Conservation (phyloP, 495 filamentous ascomycete species). For the Podospora anserina region DNA sequence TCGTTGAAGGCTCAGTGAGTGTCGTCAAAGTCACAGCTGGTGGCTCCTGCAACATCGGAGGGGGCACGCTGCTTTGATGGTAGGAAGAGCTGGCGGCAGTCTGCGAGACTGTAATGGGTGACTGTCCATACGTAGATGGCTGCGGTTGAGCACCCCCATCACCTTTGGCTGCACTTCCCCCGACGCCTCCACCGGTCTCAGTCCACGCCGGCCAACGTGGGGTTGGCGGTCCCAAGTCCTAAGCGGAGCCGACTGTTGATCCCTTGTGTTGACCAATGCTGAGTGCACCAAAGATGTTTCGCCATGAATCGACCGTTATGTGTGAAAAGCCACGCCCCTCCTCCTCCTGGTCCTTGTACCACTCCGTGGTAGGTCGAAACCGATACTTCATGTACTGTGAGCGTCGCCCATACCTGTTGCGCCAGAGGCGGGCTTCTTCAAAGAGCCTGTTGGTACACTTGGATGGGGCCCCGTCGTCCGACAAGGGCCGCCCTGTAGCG, state of each 20-base stretch:
- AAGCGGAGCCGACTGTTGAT: background rate
- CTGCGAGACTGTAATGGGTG: background rate
- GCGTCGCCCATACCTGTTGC: conserved; percentile 4
- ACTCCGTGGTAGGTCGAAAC: conserved; percentile 41
- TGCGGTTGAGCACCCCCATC: background rate
- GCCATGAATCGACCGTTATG: conserved; percentile 37
- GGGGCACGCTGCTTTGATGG: no score
- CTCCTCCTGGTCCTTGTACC: conserved; percentile 41
- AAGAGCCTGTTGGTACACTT: conserved; percentile 42
- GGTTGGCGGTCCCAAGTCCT: conserved; percentile 9
- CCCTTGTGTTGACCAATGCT: conserved; percentile 17
- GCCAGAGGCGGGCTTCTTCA: conserved; percentile 33
- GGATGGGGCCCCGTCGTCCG: conserved; percentile 13
- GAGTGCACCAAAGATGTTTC: conserved; percentile 31
- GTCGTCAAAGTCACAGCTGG: background rate
- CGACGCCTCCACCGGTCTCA: background rate
- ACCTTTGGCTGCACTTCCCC: background rate
- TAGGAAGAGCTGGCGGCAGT: background rate
- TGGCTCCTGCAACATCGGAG: background rate
- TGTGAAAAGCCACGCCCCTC: conserved; percentile 43
- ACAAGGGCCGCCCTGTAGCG: conserved; percentile 13
- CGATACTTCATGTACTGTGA: conserved; percentile 33
- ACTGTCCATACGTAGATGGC: background rate
- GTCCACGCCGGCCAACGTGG: background rate
- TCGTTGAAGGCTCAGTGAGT: background rate